These are phyloP conservation scores for Aureobasidium namibiae DNA, from an alignment of 2,329 filamentous ascomycete genomes.

Conservation along the genomic window DNA sequence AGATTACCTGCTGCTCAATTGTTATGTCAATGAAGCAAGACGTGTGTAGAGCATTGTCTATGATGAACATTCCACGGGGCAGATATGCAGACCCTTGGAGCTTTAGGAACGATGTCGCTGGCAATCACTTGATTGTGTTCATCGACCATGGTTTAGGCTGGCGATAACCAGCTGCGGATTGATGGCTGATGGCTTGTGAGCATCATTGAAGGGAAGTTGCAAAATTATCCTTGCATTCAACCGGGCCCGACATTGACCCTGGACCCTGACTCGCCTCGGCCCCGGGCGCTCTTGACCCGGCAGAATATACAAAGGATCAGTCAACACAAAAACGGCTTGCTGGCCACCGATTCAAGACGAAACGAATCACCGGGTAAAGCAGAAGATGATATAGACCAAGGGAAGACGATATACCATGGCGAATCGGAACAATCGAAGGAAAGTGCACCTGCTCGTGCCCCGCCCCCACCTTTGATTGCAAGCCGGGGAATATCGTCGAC, in stretches of 20 bases:
- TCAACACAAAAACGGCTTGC: neutral
- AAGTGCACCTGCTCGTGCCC: neutral
- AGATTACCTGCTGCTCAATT: neutral
- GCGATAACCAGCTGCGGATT: neutral
- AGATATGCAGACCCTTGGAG: neutral
- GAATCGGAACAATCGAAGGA: neutral
- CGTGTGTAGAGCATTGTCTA: neutral
- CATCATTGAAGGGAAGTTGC: neutral
- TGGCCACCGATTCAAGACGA: neutral
- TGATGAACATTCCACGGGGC: neutral
- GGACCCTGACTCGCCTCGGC: neutral
- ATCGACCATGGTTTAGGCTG: neutral
- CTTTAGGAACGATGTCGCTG: neutral
- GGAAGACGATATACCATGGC: neutral
- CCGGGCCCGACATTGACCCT: neutral
- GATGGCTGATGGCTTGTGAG: neutral
- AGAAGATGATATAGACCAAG: neutral
- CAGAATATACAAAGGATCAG: neutral
- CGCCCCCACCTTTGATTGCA: slow-evolving; percentile 7
- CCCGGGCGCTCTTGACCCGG: neutral
- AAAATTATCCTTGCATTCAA: slow-evolving; percentile 5
- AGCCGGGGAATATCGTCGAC: slow-evolving; percentile 2
- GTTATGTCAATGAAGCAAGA: neutral
- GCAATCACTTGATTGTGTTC: too few relatives aligned
- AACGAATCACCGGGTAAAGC: neutral